These are phyloP conservation scores for Syzygium syzygioides DNA, from an alignment of 441 rosid species.

Conservation along the genomic window DNA sequence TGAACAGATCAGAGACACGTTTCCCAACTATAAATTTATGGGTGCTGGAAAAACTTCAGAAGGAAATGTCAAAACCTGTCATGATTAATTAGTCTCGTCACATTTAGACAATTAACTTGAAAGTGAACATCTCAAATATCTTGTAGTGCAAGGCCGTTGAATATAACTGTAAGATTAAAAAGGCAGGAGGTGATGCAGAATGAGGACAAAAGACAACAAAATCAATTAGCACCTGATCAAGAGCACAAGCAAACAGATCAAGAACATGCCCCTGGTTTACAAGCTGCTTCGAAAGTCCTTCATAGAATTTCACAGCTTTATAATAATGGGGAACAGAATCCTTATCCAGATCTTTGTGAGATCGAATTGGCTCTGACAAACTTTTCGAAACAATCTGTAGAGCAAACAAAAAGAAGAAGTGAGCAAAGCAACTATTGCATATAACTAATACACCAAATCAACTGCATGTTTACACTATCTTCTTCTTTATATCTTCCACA, in stretches of 20 bases:
- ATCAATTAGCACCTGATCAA: slow-evolving; percentile 69
- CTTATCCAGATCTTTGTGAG: slow-evolving; percentile 87
- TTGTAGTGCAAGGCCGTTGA: background rate
- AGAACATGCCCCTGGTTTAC: slow-evolving; percentile 97
- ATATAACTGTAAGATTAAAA: background rate
- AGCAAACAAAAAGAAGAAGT: background rate
- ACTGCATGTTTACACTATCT: background rate
- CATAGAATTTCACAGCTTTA: slow-evolving; percentile 77
- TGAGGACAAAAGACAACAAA: background rate
- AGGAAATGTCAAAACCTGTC: background rate
- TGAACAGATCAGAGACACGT: background rate
- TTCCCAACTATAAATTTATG: background rate
- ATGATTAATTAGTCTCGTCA: background rate
- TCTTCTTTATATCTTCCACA: background rate
- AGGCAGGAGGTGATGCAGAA: background rate
- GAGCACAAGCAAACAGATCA: slow-evolving; percentile 88
- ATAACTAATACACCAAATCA: background rate
- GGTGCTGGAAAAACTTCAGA: background rate
- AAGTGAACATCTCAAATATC: background rate
- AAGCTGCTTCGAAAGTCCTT: slow-evolving; percentile 78
- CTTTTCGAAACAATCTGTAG: slow-evolving; percentile 70
- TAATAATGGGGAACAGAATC: slow-evolving; percentile 73
- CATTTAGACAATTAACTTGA: background rate
- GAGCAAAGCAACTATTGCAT: background rate
- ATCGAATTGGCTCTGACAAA: slow-evolving; percentile 87